Evolutionary conservation across 345 rosid genomes (phyloP).

Genomic region (Populus deltoides): DNA sequence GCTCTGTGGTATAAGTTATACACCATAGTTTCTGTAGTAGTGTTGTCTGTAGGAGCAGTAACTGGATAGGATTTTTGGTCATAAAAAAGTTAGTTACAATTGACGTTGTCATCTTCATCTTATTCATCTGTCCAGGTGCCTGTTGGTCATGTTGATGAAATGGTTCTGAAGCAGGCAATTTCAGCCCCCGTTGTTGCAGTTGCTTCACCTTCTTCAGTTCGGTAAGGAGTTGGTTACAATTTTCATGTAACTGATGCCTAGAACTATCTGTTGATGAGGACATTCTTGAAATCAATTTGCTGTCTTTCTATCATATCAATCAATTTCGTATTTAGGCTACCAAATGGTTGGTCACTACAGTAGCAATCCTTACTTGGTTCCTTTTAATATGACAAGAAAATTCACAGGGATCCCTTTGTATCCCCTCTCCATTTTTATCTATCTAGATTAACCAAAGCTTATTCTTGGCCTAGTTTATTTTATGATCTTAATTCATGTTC

Average conservation of each 20-base stretch:
- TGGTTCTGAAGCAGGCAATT: constrained; percentile 57
- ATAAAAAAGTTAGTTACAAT: constrained; percentile 1
- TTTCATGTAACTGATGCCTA: not conserved
- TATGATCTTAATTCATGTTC: constrained; percentile 7
- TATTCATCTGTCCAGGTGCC: constrained; percentile 50
- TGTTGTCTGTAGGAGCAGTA: not conserved
- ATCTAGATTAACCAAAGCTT: not conserved
- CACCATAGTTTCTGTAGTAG: not conserved
- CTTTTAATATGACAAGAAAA: not conserved
- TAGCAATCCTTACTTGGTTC: not conserved
- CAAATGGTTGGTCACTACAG: not conserved
- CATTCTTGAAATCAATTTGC: not conserved
- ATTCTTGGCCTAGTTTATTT: not conserved
- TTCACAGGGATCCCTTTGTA: not conserved
- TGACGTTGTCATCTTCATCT: constrained; percentile 13
- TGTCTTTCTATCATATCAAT: not conserved
- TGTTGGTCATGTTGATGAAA: constrained; percentile 60
- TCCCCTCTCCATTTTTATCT: constrained; percentile 1
- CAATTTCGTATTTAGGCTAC: not conserved
- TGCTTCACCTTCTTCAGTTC: constrained; percentile 89
- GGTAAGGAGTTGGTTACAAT: constrained; percentile 37
- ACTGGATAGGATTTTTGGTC: not conserved
- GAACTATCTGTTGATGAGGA: not conserved
- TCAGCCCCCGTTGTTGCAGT: constrained; percentile 75
- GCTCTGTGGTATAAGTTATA: not conserved